A percentile compares a stretch with the other conserved stretches of the same genome.
These are phyloP conservation scores for Eragrostis tef DNA, from an alignment of 202 grass and related monocot species.

Conservation along the genomic window DNA sequence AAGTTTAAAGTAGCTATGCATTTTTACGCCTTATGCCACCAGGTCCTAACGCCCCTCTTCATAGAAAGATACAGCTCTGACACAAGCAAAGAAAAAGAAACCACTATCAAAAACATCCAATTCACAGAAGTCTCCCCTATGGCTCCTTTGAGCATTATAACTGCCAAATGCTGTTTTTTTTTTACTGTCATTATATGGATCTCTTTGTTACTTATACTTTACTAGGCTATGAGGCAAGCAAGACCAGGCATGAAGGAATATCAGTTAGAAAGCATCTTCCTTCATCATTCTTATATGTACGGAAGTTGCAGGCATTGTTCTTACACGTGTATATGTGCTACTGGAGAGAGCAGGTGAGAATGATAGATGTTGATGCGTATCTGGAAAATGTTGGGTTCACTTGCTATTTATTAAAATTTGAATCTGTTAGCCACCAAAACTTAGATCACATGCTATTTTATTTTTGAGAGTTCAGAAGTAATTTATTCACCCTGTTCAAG, in stretches of 20 bases:
- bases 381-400: slow-evolving; percentile 11
- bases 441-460: slow-evolving; percentile 8
- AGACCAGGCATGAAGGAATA: slow-evolving; percentile 91
- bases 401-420: not conserved
- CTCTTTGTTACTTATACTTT: slow-evolving; percentile 47
- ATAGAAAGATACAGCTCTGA: not conserved
- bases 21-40: not conserved
- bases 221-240: slow-evolving; percentile 85
- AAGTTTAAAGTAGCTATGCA: not conserved
- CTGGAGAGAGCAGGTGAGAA: slow-evolving; percentile 79
- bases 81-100: not conserved
- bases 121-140: not conserved
- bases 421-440: not conserved
- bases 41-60: not conserved
- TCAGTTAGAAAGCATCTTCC: slow-evolving; percentile 95
- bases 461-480: not conserved
- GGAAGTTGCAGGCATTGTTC: slow-evolving; percentile 92
- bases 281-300: slow-evolving; percentile 92
- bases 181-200: slow-evolving; percentile 28
- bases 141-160: slow-evolving; percentile 15
- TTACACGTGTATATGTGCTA: slow-evolving; percentile 99
- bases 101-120: not conserved
- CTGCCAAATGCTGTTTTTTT: slow-evolving; percentile 10
- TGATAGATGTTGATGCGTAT: not conserved
- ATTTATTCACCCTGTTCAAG: slow-evolving; percentile 16